Base-by-base conservation (phyloP, 352 stramenopile species). In the Phytophthora pinifolia region DNA sequence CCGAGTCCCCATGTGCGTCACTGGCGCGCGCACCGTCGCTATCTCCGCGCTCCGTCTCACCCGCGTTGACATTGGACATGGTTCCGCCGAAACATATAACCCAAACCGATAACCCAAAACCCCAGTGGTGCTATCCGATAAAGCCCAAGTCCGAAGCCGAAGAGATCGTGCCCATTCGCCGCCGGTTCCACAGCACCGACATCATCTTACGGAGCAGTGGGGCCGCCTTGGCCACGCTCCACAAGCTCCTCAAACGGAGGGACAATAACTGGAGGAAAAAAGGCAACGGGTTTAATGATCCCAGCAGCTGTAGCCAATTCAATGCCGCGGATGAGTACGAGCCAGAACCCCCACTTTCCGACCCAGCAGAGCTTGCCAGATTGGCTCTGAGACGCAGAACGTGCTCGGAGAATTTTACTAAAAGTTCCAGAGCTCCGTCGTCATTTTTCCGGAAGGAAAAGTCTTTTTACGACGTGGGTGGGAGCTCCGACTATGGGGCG, bases 151-250 rank as follows among this genome's bases (percentile, higher is more conserved):
- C 52, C 8, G 27, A 60, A n/a, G 45, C 66, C 3, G 47, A 54
- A 18, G 38, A 65, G 12, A 35, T 59, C 15, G 22, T 59, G 41
- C 59, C 69, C 2, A 59, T 72, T 25, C 71, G 78, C 7, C 66
- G 75, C 1, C 62, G 78, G 29, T 85, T 88, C 54, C 61, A 86
- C 51, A 88, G 78, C 58, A 83, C 73, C 1, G 78, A 88, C 63
- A 60, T 86, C 18, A 59, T 79, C 34, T 48, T 81, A 47, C 61
- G 65, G 13, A 65, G 32, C 33, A 51, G 22, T 46, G 29, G 46
- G 4, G 20, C 25, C 8, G 33, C 25, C 14, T 35, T 54, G 32
- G 47, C 47, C 22, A 70, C 52, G 31, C 46, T 67, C 2, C 46
- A 62, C 13, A 41, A 59, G 12, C 17, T 52, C 2, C 52, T 49